Base-by-base conservation (phyloP, 2,329 filamentous ascomycete genomes). In the Colletotrichum spinosum region DNA sequence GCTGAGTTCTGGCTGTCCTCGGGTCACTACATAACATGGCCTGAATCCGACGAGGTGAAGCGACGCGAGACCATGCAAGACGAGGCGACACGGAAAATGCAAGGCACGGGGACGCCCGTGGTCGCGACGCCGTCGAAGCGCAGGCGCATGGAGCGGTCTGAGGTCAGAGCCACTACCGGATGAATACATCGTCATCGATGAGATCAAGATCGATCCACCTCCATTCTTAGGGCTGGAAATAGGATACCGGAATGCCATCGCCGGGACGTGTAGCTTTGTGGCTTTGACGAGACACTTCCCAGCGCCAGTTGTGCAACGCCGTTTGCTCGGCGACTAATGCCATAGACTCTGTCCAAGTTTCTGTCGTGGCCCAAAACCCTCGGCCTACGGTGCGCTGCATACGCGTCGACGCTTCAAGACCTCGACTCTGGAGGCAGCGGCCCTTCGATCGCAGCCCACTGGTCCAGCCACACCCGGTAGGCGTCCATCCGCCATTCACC, bases 381-480 rank as follows among this genome's bases (percentile, higher is more conserved):
- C 25, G 25, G 25, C 25, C 25, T 25, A 25, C 25, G 25, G 25
- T 25, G 25, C 25, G 25, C 25, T 25, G 25, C 25, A 35, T 37
- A n/a, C 39, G 10, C 57, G 33, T 38, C 37, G 12, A 49, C 45
- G n/a, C 52, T 46, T 66, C 48, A 66, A 48, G 49, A 42, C 41
- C 48, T 46, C 42, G 63, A 62, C 33, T 62, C 58, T 11, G 58
- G 34, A 46, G 58, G 63, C 48, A 53, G 25, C 41, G 54, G 57
- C 35, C 63, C 63, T 25, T 66, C 63, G 34, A 66, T 62, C 38
- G 33, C 15, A 48, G 58, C 37, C 63, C 63, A 66, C 48, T 60
- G 55, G 48, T 65, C 62, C 6, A 67, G 55, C 65, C 65, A 67
- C 34, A 67, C 65, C 53, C 60, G 61, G 49, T 67, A 67, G 39